phyloP scores from a whole-genome alignment of 1,139 yeast genomes.

The Hemisphaericaspora xylofermentans region DNA sequence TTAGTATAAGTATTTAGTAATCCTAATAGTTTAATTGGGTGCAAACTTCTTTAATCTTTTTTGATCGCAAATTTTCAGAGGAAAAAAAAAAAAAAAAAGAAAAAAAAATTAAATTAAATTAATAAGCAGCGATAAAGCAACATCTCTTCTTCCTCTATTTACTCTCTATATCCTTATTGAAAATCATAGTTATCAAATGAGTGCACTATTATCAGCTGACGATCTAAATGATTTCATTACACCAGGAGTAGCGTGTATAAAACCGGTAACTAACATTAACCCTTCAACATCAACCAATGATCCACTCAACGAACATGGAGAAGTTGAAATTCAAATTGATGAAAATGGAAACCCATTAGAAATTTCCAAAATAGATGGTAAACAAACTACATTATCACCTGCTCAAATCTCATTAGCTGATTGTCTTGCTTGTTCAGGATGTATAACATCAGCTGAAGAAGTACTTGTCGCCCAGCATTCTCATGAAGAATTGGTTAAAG shows the following conservation, averaged over 20 bases:
- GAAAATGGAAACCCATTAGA: conserved; percentile 69
- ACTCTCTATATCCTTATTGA: not conserved
- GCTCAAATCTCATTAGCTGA: conserved; percentile 91
- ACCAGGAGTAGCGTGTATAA: conserved; percentile 93
- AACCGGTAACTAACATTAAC: conserved; percentile 35
- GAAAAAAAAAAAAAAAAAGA: not conserved
- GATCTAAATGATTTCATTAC: conserved; percentile 92
- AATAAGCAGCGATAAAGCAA: conserved; percentile 1
- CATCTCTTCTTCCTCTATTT: not conserved
- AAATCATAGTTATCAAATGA: too few species aligned
- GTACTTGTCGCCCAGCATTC: conserved; percentile 89
- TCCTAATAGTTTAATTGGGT: not conserved
- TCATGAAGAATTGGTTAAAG: conserved; percentile 71
- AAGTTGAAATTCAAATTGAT: conserved; percentile 66
- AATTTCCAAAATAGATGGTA: conserved; percentile 59
- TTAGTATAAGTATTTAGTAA: not conserved
- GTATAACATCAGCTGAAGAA: conserved; percentile 95
- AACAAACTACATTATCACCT: conserved; percentile 53
- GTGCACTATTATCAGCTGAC: conserved; percentile 82
- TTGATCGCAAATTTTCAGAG: not conserved
- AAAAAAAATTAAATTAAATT: conserved; percentile 3
- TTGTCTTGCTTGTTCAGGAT: conserved; percentile 95
- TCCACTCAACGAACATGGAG: conserved; percentile 23
- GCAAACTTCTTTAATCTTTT: not conserved
- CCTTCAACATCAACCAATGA: conserved; percentile 18